Evolutionary conservation across 768 basidiomycete species (phyloP), one percentile per base, ranked within the genome.

Genomic region (Podaxis rugospora): DNA sequence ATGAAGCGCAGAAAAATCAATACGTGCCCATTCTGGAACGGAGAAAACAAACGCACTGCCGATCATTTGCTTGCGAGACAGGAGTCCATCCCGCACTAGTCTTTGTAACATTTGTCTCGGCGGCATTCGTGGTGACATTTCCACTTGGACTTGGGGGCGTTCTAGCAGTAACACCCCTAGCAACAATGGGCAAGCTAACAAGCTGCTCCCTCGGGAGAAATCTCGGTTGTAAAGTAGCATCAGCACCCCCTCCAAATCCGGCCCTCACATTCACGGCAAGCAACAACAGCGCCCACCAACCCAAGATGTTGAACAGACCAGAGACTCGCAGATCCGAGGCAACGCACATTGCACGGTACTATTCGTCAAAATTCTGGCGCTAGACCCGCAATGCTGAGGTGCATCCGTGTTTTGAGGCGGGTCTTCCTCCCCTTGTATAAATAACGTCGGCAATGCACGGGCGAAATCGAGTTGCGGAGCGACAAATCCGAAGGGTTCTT

Each of bases 61-160:
- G 72, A 62, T 87, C 80, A 51, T 70, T 73, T 6, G 84, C 76
- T 46, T 82, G 65, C 5, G 79, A 69, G 52, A 87, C 71, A 1
- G 74, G 63, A 14, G 76, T 74, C 60, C 85, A 75, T 16, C 82
- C 82, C 54, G 72, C 70, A 35, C 67, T 65, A 42, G 71, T 62
- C 4, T 70, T 73, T 27, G 52, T 66, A 18, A 40, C 36, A n/a
- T 52, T 44, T 11, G 36, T 21, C 21, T 51, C 32, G 9, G 57
- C 51, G n/a, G 44, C 35, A 21, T 54, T 55, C 32, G n/a, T 23
- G 10, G 59, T 61, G 2, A 32, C 35, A 27, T 46, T 61, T 11
- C 44, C 59, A 28, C 35, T 59, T 25, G 36, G 7, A 28, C 35
- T 59, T n/a, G 36, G 7, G 2, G 39, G 23, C 25, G 11, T 18